Conservation (phyloP, 306 rosid genomes). For the Phaseolus lunatus region DNA sequence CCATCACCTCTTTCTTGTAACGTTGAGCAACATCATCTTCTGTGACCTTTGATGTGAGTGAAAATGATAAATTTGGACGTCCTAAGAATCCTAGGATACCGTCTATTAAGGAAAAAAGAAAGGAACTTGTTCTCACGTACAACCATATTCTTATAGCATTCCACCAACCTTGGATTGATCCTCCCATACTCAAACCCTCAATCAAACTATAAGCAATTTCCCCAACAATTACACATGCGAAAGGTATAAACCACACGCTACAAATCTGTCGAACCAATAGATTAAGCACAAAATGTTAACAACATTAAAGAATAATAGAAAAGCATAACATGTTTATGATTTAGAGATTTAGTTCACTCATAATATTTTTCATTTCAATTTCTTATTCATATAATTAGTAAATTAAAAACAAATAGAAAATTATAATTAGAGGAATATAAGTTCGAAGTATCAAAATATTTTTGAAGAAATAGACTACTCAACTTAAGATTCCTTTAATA, state of each 20-base stretch:
- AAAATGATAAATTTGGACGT: constrained; percentile 46
- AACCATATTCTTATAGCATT: constrained; percentile 72
- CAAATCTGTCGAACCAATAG: constrained; percentile 55
- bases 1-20: constrained; percentile 62
- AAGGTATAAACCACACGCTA: constrained; percentile 74
- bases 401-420: too few relatives aligned
- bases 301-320: too few relatives aligned
- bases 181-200: constrained; percentile 58
- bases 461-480: too few relatives aligned
- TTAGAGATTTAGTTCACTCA: too few relatives aligned
- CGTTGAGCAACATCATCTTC: constrained; percentile 58
- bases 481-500: too few relatives aligned
- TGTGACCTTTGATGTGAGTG: constrained; percentile 57
- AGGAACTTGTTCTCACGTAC: constrained; percentile 68
- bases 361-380: too few relatives aligned
- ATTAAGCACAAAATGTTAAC: too few relatives aligned
- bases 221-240: constrained; percentile 57
- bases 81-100: constrained; percentile 44
- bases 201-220: constrained; percentile 48
- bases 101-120: constrained; percentile 32
- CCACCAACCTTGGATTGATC: constrained; percentile 75
- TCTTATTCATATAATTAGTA: too few relatives aligned
- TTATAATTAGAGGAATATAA: too few relatives aligned
- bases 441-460: too few relatives aligned
- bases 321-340: too few relatives aligned